Percentiles rank a stretch among this genome's conserved stretches.
Conservation (phyloP, 345 rosid genomes). For the Combretum micranthum region DNA sequence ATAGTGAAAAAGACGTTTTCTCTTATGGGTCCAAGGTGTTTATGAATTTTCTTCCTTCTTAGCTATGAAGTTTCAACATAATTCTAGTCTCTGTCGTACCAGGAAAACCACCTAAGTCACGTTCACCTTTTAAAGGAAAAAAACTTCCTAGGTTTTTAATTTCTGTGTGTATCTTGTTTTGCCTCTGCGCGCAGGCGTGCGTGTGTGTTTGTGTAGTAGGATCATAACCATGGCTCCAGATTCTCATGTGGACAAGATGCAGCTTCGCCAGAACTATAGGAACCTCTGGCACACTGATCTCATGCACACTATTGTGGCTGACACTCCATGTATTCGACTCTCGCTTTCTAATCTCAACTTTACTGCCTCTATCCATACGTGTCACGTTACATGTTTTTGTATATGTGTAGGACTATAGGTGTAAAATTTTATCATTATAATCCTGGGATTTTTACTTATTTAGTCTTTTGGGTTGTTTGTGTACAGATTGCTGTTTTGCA, state of each 20-base stretch:
- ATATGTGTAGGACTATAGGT: background rate
- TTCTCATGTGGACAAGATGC: conserved; percentile 19
- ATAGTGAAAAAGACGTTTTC: no score
- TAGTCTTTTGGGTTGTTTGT: background rate
- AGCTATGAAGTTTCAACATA: no score
- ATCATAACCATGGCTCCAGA: conserved; percentile 6
- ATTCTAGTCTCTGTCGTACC: no score
- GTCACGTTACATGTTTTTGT: background rate
- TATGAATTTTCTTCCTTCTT: no score
- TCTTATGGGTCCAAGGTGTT: no score
- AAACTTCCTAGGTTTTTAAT: no score
- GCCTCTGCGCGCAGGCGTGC: no score
- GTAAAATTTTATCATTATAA: background rate
- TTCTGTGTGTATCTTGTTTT: no score
- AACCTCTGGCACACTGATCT: conserved; percentile 47
- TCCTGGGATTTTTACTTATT: background rate
- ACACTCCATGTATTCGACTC: conserved; percentile 27
- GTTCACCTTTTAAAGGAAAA: no score
- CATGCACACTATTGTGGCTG: conserved; percentile 16
- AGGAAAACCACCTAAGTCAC: no score
- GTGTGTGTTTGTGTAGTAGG: no score
- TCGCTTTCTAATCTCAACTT: background rate
- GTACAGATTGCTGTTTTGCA: conserved; percentile 32
- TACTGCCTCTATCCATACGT: background rate
- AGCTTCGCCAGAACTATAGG: conserved; percentile 27